Evolutionary conservation across 306 rosid genomes (phyloP), one percentile per base, ranked within the genome.

Genomic region (Lupinus albus): DNA sequence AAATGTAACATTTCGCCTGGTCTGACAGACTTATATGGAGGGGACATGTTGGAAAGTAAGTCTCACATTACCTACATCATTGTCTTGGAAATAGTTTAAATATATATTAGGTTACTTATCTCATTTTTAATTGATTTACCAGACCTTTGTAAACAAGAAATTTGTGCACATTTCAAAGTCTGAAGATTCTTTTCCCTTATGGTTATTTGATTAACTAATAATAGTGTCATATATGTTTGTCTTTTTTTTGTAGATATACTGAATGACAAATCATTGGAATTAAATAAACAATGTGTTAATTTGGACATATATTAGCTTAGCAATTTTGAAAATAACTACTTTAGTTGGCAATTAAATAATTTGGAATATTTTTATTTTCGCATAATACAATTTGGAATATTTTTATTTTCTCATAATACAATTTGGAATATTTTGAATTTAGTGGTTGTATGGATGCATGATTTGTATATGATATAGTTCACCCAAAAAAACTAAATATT

Each of bases 171-270:
- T 77, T 77, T 70, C 47, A 62, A 53, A 70, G 56, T 25, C 45
- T 70, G 11, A 70, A 70, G 81, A 77, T 71, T 78, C 82, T 78
- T 57, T 65, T 21, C 69, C 15, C 25, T 28, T 64, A 21, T 56
- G 61, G 4, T 66, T 36, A 62, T 18, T 68, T 69, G 12, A 69
- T 76, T 51, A 28, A 76, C 46, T 52, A 50, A 33, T 54, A 35
- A 39, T 61, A 42, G 46, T 61, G 58, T 8, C 21, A 53, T n/a
- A n/a, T n/a, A n/a, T 41, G 17, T 25, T 13, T 42, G 35, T 21
- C n/a, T 44, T 55, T 44, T 56, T 55, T n/a, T n/a, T n/a, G n/a
- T n/a, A n/a, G 42, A 13, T 30, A 30, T 28, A 25, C 11, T 63
- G 55, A 25, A 46, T 25, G 41, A 9, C 4, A 63, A 63, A 41